Base-by-base conservation (phyloP, 495 filamentous ascomycete genomes). In the Neurospora sp. region DNA sequence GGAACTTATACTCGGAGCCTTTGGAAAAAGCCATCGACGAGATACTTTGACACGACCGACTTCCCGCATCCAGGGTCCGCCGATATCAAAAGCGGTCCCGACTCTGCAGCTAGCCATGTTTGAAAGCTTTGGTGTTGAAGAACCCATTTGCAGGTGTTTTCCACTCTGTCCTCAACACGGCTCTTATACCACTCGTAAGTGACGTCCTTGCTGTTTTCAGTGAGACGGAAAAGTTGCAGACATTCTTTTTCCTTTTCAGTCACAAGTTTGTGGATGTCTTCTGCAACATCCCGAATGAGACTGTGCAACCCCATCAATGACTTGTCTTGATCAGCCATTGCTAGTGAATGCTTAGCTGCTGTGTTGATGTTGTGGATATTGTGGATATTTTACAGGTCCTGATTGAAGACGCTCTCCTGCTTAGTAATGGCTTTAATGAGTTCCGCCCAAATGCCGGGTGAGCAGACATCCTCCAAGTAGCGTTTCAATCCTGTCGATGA, bases 21-120 rank as follows among this genome's bases (percentile, higher is more conserved):
- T 9, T 13, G 75, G 75, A 3, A 76, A 59, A 69, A 54, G 0
- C 76, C 39, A 70, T 86, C 81, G 24, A 84, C 73, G 0, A 87
- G 74, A 17, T 78, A 84, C 43, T 79, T 82, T 1, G 82, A 72
- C 21, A 86, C 72, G 9, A 86, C 84, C 0, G 85, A 85, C 73
- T 87, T 87, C 1, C 85, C 85, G 73, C 84, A 86, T 5, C 85
- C 85, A 28, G 85, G 85, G 71, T 86, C 80, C 11, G 85, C 84
- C 10, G 84, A 81, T 1, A 86, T 75, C 9, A 87, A 77, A 0
- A 79, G 73, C 19, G 70, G 69, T 28, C 74, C 37, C 0, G 71
- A 28, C 15, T 77, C 70, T 36, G 43, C 24, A 34, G 39, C 37
- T 72, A 75, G 1, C 75, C 73, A 77, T 4, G 8, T 1, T 17